Evolutionary conservation across 345 rosid genomes (phyloP).

Genomic region (Eucalyptus dawsonii): DNA sequence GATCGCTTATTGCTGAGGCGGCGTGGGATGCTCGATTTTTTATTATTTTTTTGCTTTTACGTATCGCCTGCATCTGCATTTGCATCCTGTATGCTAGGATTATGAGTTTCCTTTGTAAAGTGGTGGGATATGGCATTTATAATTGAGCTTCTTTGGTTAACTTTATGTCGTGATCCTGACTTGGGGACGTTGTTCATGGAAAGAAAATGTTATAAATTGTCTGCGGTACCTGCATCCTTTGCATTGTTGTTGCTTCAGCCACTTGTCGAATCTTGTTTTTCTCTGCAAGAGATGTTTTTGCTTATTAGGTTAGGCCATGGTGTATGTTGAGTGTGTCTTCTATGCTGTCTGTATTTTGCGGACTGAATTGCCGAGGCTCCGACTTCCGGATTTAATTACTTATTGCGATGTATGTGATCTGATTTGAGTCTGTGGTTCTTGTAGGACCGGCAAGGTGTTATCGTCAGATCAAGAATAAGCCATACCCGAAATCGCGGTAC

Average conservation of each 20-base stretch:
- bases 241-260: neutral
- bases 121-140: neutral
- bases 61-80: neutral
- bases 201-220: neutral
- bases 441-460: constrained; percentile 21
- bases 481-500: constrained; percentile 39
- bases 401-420: neutral
- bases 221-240: neutral
- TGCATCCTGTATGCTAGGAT: neutral
- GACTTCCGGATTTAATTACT: neutral
- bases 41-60: neutral
- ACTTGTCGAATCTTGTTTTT: neutral
- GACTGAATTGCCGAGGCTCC: neutral
- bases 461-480: constrained; percentile 44
- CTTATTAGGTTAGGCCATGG: no score
- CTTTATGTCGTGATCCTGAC: neutral
- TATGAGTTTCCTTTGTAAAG: neutral
- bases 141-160: neutral
- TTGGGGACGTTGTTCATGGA: neutral
- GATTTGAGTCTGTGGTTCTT: neutral
- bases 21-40: neutral
- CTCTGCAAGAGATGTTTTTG: neutral
- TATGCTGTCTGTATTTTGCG: neutral
- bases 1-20: neutral
- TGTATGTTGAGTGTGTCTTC: no score